These are phyloP conservation scores for Erythrophleum ivorense DNA, from an alignment of 331 rosid species.

Conservation along the genomic window DNA sequence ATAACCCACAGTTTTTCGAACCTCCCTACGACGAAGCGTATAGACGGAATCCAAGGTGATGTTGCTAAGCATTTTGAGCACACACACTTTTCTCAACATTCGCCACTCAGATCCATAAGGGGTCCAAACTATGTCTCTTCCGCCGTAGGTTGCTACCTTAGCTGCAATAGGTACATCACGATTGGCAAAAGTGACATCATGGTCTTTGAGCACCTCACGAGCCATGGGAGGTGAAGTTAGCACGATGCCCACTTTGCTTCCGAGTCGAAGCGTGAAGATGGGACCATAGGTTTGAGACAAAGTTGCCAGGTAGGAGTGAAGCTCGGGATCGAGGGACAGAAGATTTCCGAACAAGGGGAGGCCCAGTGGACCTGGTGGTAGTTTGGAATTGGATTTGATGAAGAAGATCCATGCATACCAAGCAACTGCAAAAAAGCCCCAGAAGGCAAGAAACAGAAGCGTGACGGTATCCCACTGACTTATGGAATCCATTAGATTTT, in stretches of 20 bases:
- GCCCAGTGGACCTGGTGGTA: constrained; percentile 77
- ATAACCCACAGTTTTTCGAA: constrained; percentile 50
- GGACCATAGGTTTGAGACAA: constrained; percentile 65
- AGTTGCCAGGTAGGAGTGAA: constrained; percentile 64
- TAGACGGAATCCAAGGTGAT: constrained; percentile 65
- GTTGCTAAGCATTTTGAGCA: constrained; percentile 75
- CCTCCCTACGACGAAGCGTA: constrained; percentile 58
- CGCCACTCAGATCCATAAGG: constrained; percentile 85
- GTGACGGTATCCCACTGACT: background rate
- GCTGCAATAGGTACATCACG: constrained; percentile 70
- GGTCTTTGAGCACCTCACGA: constrained; percentile 67
- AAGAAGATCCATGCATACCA: constrained; percentile 37
- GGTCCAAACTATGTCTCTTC: constrained; percentile 67
- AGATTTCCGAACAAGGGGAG: constrained; percentile 79
- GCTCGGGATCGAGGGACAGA: constrained; percentile 72
- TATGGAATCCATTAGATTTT: background rate
- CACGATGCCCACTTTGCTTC: constrained; percentile 56
- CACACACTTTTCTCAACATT: constrained; percentile 75
- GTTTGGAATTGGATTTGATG: constrained; percentile 25
- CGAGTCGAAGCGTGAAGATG: constrained; percentile 64
- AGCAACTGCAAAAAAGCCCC: constrained; percentile 12
- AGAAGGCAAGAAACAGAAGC: constrained; percentile 21
- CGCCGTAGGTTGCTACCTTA: constrained; percentile 49
- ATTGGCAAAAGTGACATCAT: constrained; percentile 74
- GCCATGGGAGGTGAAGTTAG: constrained; percentile 61